phyloP scores from a whole-genome alignment of 352 stramenopile species.

The Phytophthora europaea region DNA sequence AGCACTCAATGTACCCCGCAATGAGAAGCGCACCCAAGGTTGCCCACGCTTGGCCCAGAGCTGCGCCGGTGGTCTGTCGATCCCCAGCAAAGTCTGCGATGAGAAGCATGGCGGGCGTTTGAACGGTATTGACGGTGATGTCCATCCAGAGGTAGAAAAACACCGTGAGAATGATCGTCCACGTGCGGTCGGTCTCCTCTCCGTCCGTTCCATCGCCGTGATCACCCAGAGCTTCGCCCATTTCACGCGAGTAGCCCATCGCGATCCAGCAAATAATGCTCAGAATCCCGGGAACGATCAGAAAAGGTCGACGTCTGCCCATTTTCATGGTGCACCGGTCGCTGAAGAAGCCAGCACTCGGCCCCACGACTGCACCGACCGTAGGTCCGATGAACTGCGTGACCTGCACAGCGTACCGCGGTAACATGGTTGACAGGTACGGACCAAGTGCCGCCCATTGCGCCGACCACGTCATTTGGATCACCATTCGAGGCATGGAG shows the following conservation, averaged over 20 bases:
- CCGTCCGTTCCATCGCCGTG: slow-evolving; percentile 34
- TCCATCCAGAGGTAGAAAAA: slow-evolving; percentile 77
- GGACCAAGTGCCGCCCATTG: slow-evolving; percentile 67
- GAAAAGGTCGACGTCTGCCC: slow-evolving; percentile 48
- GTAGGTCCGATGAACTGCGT: slow-evolving; percentile 65
- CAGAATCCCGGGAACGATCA: slow-evolving; percentile 44
- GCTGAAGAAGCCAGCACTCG: slow-evolving; percentile 59
- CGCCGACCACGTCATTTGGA: slow-evolving; percentile 65
- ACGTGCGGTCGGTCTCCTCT: slow-evolving; percentile 43
- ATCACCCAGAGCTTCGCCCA: slow-evolving; percentile 57
- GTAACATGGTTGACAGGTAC: slow-evolving; percentile 58
- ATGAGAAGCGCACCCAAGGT: slow-evolving; percentile 57
- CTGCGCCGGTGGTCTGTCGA: slow-evolving; percentile 57
- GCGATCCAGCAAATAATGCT: slow-evolving; percentile 60
- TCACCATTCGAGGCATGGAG: slow-evolving; percentile 62
- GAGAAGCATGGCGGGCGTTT: slow-evolving; percentile 57
- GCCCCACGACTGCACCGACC: slow-evolving; percentile 56
- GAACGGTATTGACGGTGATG: slow-evolving; percentile 63
- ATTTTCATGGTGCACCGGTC: slow-evolving; percentile 52
- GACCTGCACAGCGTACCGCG: slow-evolving; percentile 53
- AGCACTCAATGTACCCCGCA: slow-evolving; percentile 57
- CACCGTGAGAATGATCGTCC: slow-evolving; percentile 57
- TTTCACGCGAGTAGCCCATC: slow-evolving; percentile 67
- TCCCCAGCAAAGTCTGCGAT: slow-evolving; percentile 67
- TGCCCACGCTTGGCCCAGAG: slow-evolving; percentile 50